phyloP scores from a whole-genome alignment of 352 stramenopile genomes.

The Globisporangium megalacanthum region DNA sequence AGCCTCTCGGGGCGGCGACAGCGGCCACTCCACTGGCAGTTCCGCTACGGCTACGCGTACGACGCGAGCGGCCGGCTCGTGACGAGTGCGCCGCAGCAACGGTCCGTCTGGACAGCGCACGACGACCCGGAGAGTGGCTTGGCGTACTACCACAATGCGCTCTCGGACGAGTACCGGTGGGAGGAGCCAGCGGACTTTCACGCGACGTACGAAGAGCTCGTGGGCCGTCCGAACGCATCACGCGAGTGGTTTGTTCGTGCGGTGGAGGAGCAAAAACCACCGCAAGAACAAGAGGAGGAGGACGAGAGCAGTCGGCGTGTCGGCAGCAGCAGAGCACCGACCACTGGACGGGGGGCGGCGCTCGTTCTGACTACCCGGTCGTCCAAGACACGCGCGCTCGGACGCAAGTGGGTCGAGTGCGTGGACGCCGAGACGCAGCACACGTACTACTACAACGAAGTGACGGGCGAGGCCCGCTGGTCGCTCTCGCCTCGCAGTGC shows the following conservation, averaged over 20 bases:
- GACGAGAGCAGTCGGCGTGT: not conserved
- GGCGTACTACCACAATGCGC: conserved; percentile 64
- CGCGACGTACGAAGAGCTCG: conserved; percentile 41
- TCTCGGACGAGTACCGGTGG: conserved; percentile 77
- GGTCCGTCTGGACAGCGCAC: conserved; percentile 66
- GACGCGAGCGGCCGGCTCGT: conserved; percentile 33
- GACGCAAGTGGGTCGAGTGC: conserved; percentile 81
- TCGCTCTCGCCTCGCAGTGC: conserved; percentile 72
- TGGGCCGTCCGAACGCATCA: conserved; percentile 32
- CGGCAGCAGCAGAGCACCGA: conserved; percentile 2
- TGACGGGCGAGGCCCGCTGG: conserved; percentile 85
- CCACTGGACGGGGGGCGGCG: not conserved
- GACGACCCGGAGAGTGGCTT: conserved; percentile 36
- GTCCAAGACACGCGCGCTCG: conserved; percentile 34
- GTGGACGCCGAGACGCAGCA: conserved; percentile 72
- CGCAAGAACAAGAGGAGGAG: not conserved
- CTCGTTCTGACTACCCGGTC: conserved; percentile 25
- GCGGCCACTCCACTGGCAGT: conserved; percentile 66
- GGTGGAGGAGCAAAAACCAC: conserved; percentile 3
- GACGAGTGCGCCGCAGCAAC: conserved; percentile 10
- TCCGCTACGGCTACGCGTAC: conserved; percentile 71
- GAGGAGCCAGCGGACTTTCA: conserved; percentile 64
- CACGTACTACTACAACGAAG: conserved; percentile 91
- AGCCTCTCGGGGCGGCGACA: conserved; percentile 12
- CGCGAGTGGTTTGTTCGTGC: conserved; percentile 58